phyloP scores from a whole-genome alignment of 345 rosid genomes.

The Alliaria petiolata region DNA sequence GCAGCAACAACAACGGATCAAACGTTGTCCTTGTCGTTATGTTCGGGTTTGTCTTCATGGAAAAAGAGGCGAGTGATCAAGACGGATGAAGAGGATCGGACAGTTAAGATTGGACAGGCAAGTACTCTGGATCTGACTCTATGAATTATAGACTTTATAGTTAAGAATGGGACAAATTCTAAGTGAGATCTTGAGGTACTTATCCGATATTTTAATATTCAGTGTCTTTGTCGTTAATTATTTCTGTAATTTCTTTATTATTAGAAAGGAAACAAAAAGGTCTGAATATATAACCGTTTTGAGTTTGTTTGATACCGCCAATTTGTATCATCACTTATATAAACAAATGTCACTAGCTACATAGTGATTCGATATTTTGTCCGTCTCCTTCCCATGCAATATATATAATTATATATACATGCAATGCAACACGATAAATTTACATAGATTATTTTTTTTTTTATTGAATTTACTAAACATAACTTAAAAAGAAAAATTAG shows the following conservation, averaged over 20 bases:
- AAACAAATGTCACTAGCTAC: constrained; percentile 8
- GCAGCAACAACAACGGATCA: constrained; percentile 29
- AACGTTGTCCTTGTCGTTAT: constrained; percentile 54
- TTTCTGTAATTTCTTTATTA: constrained; percentile 2
- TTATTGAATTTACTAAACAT: too few relatives aligned
- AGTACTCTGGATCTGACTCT: constrained; percentile 98
- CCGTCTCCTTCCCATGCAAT: constrained; percentile 7
- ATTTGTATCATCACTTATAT: constrained; percentile 23
- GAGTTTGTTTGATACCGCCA: constrained; percentile 31
- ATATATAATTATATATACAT: not conserved
- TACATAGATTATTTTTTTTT: too few relatives aligned
- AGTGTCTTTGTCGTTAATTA: constrained; percentile 18
- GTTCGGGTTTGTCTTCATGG: constrained; percentile 38
- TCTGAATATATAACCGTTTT: constrained; percentile 24
- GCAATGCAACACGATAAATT: too few relatives aligned
- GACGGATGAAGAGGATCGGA: constrained; percentile 29
- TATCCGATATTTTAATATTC: constrained; percentile 34
- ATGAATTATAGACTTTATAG: constrained; percentile 67
- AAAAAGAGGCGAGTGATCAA: constrained; percentile 43
- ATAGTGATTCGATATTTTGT: constrained; percentile 18
- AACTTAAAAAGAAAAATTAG: too few relatives aligned
- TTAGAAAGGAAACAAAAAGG: constrained; percentile 29
- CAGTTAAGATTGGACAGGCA: constrained; percentile 41
- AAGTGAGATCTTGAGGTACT: constrained; percentile 98
- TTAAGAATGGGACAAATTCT: constrained; percentile 45